Percentiles rank a stretch among this genome's conserved stretches.
phyloP scores from a whole-genome alignment of 805 yeast genomes.

The Saturnispora bothae region DNA sequence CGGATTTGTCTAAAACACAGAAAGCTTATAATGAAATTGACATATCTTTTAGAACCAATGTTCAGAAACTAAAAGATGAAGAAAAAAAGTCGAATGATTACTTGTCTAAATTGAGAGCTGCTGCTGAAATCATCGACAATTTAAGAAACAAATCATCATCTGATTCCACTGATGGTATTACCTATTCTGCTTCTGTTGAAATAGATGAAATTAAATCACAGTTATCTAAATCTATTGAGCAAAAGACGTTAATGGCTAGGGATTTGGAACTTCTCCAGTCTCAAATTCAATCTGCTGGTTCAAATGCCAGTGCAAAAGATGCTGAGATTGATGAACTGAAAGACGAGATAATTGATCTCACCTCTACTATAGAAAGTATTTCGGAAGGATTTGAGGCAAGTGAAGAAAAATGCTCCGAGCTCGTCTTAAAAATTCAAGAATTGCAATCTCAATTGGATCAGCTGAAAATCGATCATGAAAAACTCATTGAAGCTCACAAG shows the following conservation, averaged over 20 bases:
- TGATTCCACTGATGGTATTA: slow-evolving; percentile 11
- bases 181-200: not conserved
- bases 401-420: slow-evolving; percentile 8
- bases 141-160: slow-evolving; percentile 17
- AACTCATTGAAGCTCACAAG: not conserved
- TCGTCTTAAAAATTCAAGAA: slow-evolving; percentile 2
- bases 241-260: slow-evolving; percentile 1
- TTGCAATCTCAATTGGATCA: not conserved
- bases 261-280: slow-evolving; percentile 2
- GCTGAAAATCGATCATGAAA: not conserved
- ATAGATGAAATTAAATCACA: slow-evolving; percentile 12
- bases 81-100: slow-evolving; percentile 17
- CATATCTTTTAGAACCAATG: slow-evolving; percentile 16
- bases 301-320: not conserved
- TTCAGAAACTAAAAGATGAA: slow-evolving; percentile 18
- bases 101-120: slow-evolving; percentile 17
- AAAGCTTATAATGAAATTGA: slow-evolving; percentile 21
- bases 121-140: slow-evolving; percentile 21
- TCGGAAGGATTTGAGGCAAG: slow-evolving; percentile 13
- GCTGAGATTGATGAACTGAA: not conserved
- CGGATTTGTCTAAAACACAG: slow-evolving; percentile 16
- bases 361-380: slow-evolving; percentile 18
- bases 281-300: not conserved
- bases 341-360: not conserved
- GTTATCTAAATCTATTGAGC: slow-evolving; percentile 1